Evolutionary conservation across 75 land plant species (phyloP).

Genomic region (Sequoia sempervirens): DNA sequence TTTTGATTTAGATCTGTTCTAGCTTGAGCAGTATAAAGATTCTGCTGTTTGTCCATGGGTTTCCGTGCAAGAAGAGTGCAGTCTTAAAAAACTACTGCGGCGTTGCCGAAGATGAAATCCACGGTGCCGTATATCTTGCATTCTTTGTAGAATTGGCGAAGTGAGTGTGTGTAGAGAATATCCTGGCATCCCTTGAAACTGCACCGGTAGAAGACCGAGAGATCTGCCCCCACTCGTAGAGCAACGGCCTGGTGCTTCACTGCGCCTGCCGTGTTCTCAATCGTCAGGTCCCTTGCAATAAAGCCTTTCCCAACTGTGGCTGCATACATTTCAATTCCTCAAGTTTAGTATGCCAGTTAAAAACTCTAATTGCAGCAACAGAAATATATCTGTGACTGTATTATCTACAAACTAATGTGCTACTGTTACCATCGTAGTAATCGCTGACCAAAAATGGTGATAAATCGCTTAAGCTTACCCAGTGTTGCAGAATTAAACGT

Average conservation of each 20-base stretch:
- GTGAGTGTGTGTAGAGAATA: conserved; percentile 61
- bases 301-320: conserved; percentile 46
- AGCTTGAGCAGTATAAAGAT: conserved; percentile 49
- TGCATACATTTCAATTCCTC: conserved; percentile 7
- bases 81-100: conserved; percentile 51
- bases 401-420: no score
- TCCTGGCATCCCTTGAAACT: conserved; percentile 59
- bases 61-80: conserved; percentile 36
- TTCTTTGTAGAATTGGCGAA: conserved; percentile 66
- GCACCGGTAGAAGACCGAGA: conserved; percentile 43
- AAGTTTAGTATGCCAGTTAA: no score
- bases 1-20: conserved; percentile 28
- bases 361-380: no score
- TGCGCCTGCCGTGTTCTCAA: conserved; percentile 70
- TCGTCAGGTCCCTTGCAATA: conserved; percentile 34
- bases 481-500: conserved; percentile 78
- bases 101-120: conserved; percentile 80
- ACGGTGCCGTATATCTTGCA: conserved; percentile 63
- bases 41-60: conserved; percentile 28
- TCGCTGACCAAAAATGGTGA: no score
- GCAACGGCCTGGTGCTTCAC: conserved; percentile 65
- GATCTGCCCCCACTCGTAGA: conserved; percentile 47
- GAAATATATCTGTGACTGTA: no score
- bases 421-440: no score
- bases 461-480: conserved; percentile 21